Base-by-base conservation (phyloP, 2,329 filamentous ascomycete genomes). In the Trichoderma cornu-damae region DNA sequence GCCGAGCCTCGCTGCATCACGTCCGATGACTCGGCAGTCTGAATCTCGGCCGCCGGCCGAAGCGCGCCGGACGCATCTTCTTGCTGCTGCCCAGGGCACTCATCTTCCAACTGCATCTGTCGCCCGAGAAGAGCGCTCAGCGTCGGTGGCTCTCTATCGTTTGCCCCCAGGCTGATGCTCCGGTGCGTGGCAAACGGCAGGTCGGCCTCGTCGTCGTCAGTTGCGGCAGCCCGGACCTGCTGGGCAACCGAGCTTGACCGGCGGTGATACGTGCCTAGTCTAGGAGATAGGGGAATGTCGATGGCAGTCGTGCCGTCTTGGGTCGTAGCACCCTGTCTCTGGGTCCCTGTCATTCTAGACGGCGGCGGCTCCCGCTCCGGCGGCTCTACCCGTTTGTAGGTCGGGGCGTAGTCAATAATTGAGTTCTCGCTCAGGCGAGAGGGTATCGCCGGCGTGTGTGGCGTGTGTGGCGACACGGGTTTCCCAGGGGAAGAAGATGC, bases 401-500 rank as follows among this genome's bases (percentile, higher is more conserved):
- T 63, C 2, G 65, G 61, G 18, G 66, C 61, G 44, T 73, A 70
- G 53, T 73, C 71, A 35, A 72, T 72, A 30, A 94, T 90, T 51
- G 89, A 94, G 67, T 95, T 92, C 61, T 94, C 90, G 67, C 90
- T 96, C 20, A 99, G 76, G n/a, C 94, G 83, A 6, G 92, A 96
- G 18, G 93, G 93, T 26, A 97, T 90, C 9, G 92, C 91, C 3
- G 94, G 94, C 0, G 91, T 96, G 67, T 97, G 92, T 1, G 92
- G 90, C 0, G 90, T 96, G 67, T 93, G 90, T 8, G 89, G 91
- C 2, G 90, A 96, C 16, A 95, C 82, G 0, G 91, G 90, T 66
- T 96, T 96, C 57, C 88, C 90, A 1, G 92, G 92, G 8, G 92
- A 96, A 0, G 91, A 93, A 1, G 90, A 93, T 9, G 87, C 86